Percentiles rank a stretch among this genome's conserved stretches.
phyloP scores from a whole-genome alignment of 805 yeast species.

The Saccharomycopsis sp. region DNA sequence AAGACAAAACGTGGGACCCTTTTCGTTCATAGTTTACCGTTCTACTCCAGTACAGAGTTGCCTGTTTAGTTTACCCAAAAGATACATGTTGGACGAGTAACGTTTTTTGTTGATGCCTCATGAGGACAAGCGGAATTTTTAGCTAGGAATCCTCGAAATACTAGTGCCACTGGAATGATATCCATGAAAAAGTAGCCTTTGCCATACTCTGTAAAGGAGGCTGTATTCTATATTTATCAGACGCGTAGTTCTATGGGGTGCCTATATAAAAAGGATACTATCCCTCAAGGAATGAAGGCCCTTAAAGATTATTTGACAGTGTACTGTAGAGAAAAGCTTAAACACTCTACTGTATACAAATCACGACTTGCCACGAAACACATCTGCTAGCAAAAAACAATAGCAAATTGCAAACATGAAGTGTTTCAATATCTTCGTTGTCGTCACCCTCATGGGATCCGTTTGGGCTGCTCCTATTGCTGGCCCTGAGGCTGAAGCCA shows the following conservation, averaged over 20 bases:
- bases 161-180: not conserved
- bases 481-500: not conserved
- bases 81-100: too few relatives aligned
- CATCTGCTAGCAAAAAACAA: too few relatives aligned
- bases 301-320: not conserved
- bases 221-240: not conserved
- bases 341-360: not conserved
- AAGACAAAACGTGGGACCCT: not conserved
- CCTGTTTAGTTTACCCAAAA: too few relatives aligned
- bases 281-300: not conserved
- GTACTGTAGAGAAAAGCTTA: not conserved
- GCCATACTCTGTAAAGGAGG: not conserved
- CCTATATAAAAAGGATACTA: not conserved
- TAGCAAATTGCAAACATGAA: too few relatives aligned
- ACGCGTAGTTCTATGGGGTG: too few relatives aligned
- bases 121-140: not conserved
- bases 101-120: not conserved
- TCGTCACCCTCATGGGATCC: not conserved
- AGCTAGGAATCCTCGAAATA: too few relatives aligned
- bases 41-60: too few relatives aligned
- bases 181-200: not conserved
- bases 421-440: not conserved
- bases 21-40: too few relatives aligned
- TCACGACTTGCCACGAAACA: not conserved
- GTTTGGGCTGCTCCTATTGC: not conserved